Evolutionary conservation across 23 red algal species (phyloP), one percentile per base, ranked within the genome.

Genomic region (Gracilaria domingensis): DNA sequence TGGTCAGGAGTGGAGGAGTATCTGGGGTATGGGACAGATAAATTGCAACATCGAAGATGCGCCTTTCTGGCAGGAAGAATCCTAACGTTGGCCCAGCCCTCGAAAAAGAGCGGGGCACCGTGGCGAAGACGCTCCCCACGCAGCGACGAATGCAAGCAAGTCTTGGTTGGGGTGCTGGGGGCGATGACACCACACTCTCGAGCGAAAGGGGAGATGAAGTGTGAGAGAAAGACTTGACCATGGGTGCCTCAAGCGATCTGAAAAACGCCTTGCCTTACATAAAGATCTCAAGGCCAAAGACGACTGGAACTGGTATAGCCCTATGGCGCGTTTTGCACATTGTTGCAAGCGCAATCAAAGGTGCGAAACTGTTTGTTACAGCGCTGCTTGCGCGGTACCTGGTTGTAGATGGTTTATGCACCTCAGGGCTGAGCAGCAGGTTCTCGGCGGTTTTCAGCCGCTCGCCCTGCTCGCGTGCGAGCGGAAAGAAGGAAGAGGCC

Each of bases 191-290:
- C 0, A 48, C 36, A 32, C 25, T 49, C 30, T 72, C 45, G 28
- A 88, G 84, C 9, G 71, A 88, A 16, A 88, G 44, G 4, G 71
- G 84, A 30, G 84, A 88, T 23, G 67, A 66, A 40, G 84, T 76
- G 18, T 69, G 84, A 49, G 84, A 88, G 84, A 88, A 88, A 47
- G 78, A 69, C 70, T 88, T 75, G 70, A 75, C 66, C 53, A 65
- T 72, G 64, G 5, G 64, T 32, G 64, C 4, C 5, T 4, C 5
- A 11, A 7, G 42, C n/a, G n/a, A n/a, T n/a, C n/a, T n/a, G n/a
- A 4, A 4, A 45, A 45, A n/a, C n/a, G n/a, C n/a, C n/a, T n/a
- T n/a, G 42, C 11, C 5, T 45, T 45, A 45, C 42, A 11, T 11
- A 11, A 45, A 11, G 42, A 45, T 45, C 42, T 7, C 42, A 45